phyloP scores from a whole-genome alignment of 805 yeast genomes.

The Wickerhamomyces ciferrii region DNA sequence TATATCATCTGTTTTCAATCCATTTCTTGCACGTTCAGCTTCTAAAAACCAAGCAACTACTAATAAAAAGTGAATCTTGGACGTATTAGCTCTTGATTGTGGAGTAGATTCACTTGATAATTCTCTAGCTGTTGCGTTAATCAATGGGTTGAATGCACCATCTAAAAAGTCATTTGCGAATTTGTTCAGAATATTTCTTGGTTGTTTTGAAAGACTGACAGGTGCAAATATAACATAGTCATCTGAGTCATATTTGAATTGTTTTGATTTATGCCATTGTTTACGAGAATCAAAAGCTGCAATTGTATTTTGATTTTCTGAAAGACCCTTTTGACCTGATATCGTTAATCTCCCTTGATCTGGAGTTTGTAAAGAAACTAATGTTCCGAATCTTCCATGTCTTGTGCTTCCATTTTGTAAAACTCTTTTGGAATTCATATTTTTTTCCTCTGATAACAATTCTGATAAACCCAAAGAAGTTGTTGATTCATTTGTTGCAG shows the following conservation, averaged over 20 bases:
- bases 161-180: conserved; percentile 62
- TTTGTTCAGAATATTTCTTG: conserved; percentile 26
- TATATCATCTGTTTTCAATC: conserved; percentile 18
- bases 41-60: conserved; percentile 72
- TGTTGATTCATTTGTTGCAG: not conserved
- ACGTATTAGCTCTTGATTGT: not conserved
- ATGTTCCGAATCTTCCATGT: conserved; percentile 89
- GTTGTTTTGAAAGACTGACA: conserved; percentile 20
- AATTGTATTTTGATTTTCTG: conserved; percentile 46
- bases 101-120: conserved; percentile 35
- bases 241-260: conserved; percentile 20
- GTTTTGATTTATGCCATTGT: conserved; percentile 48
- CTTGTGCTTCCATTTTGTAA: conserved; percentile 57
- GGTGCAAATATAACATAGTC: conserved; percentile 25
- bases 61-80: conserved; percentile 42
- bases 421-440: conserved; percentile 34
- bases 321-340: conserved; percentile 66
- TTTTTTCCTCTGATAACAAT: conserved; percentile 56
- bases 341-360: conserved; percentile 57
- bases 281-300: conserved; percentile 63
- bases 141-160: conserved; percentile 67
- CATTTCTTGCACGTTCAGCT: conserved; percentile 45
- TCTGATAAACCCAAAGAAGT: conserved; percentile 20
- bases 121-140: conserved; percentile 44
- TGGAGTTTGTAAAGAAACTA: conserved; percentile 64